These are phyloP conservation scores for Entomortierella lignicola DNA, from an alignment of 192 early-diverging fungal species.

Conservation along the genomic window DNA sequence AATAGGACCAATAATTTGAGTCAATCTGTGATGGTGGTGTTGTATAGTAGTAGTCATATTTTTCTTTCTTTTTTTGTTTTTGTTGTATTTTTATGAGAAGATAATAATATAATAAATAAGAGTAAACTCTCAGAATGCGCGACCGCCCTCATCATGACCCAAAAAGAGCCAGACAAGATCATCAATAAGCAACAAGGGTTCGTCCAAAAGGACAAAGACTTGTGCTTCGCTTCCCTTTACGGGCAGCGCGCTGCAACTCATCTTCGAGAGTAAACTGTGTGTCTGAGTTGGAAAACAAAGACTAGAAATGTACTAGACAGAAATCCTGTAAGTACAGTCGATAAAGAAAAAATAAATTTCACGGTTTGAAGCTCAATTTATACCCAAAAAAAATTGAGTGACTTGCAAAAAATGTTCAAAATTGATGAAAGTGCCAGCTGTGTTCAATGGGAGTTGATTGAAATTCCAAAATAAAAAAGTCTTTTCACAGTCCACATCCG, in stretches of 20 bases:
- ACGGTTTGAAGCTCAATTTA: background rate
- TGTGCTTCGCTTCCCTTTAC: slow-evolving; percentile 56
- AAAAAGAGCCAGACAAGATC: slow-evolving; percentile 39
- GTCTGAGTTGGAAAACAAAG: slow-evolving; percentile 58
- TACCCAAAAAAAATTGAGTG: background rate
- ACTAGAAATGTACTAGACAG: slow-evolving; percentile 57
- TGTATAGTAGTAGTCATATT: too few species aligned
- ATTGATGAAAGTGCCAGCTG: background rate
- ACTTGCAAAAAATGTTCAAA: background rate
- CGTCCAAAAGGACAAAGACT: slow-evolving; percentile 9
- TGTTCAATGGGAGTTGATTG: too few species aligned
- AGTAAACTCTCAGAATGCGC: slow-evolving; percentile 19
- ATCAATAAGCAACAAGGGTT: slow-evolving; percentile 46
- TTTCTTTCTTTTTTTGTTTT: too few species aligned
- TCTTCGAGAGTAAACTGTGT: slow-evolving; percentile 59
- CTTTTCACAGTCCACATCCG: too few species aligned
- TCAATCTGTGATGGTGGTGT: too few species aligned
- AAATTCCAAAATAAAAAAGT: background rate
- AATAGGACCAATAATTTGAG: too few species aligned
- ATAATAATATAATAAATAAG: background rate
- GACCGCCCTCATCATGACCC: slow-evolving; percentile 16
- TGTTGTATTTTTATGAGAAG: too few species aligned
- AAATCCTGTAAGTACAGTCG: slow-evolving; percentile 56
- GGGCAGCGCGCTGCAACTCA: slow-evolving; percentile 56
- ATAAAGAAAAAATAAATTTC: slow-evolving; percentile 30